Evolutionary conservation across 148 eudicot genomes (phyloP).

Genomic region (Fagopyrum esculentum): DNA sequence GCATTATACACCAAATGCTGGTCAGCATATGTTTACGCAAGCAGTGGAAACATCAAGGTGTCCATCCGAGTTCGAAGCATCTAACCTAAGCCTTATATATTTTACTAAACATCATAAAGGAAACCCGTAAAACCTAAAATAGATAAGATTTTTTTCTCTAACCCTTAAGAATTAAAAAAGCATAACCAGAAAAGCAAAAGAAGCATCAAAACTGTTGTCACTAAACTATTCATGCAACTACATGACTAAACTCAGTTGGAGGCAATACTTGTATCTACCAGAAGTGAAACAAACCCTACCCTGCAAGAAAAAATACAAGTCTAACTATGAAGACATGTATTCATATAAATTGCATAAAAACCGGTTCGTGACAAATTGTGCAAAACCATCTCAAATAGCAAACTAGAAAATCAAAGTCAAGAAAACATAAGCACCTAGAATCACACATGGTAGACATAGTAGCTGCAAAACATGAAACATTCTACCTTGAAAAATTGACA

Average conservation of each 20-base stretch:
- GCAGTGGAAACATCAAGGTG: not conserved
- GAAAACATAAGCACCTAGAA: not conserved
- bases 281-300: not conserved
- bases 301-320: not conserved
- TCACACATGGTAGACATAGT: not conserved
- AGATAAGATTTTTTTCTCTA: not conserved
- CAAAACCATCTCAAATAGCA: not conserved
- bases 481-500: not conserved
- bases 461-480: not conserved
- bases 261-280: not conserved
- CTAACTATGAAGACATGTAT: not conserved
- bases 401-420: conserved; percentile 1
- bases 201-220: not conserved
- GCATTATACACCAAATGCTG: not conserved
- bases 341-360: not conserved
- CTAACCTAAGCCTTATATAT: not conserved
- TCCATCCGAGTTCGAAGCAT: not conserved
- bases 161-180: not conserved
- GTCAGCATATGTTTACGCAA: not conserved
- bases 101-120: not conserved
- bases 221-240: not conserved
- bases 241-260: not conserved
- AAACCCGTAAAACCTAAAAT: not conserved
- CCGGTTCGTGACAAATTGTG: not conserved
- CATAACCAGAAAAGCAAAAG: not conserved